phyloP scores from a whole-genome alignment of 352 stramenopile species.

The Poterioochromonas sp. region DNA sequence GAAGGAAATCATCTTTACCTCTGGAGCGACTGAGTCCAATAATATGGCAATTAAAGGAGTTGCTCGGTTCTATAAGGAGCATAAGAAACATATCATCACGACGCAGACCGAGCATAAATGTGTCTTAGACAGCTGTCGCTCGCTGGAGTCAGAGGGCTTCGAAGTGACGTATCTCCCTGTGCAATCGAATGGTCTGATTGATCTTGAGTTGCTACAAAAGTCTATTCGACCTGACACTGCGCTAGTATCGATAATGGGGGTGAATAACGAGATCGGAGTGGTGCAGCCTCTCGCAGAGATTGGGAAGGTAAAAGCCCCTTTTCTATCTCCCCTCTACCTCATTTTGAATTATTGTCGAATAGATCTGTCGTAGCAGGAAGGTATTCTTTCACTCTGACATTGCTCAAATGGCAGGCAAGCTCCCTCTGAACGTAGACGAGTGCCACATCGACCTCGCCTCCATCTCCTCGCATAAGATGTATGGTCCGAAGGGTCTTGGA shows the following conservation, averaged over 20 bases:
- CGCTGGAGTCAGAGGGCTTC: constrained; percentile 90
- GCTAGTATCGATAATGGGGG: constrained; percentile 93
- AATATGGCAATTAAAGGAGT: constrained; percentile 97
- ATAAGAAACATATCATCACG: constrained; percentile 98
- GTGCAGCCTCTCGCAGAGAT: constrained; percentile 77
- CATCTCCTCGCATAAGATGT: constrained; percentile 87
- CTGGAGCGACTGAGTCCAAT: constrained; percentile 96
- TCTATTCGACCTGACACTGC: constrained; percentile 88
- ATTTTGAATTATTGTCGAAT: not conserved
- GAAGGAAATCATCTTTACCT: constrained; percentile 99
- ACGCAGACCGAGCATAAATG: constrained; percentile 83
- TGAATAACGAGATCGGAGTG: constrained; percentile 99
- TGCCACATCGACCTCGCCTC: constrained; percentile 98
- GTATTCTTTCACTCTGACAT: constrained; percentile 98
- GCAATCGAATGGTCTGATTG: constrained; percentile 79
- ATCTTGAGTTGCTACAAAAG: constrained; percentile 82
- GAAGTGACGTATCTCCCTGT: constrained; percentile 96
- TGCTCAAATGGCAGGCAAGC: constrained; percentile 73
- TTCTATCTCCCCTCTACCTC: not conserved
- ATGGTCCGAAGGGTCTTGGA: constrained; percentile 97
- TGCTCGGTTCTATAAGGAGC: constrained; percentile 52
- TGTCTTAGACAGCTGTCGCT: constrained; percentile 94
- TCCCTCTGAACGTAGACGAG: constrained; percentile 95
- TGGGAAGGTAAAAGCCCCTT: constrained; percentile 27
- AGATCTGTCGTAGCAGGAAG: constrained; percentile 74